Evolutionary conservation across 23 red algal species (phyloP).

Genomic region (Gracilariopsis chorda): DNA sequence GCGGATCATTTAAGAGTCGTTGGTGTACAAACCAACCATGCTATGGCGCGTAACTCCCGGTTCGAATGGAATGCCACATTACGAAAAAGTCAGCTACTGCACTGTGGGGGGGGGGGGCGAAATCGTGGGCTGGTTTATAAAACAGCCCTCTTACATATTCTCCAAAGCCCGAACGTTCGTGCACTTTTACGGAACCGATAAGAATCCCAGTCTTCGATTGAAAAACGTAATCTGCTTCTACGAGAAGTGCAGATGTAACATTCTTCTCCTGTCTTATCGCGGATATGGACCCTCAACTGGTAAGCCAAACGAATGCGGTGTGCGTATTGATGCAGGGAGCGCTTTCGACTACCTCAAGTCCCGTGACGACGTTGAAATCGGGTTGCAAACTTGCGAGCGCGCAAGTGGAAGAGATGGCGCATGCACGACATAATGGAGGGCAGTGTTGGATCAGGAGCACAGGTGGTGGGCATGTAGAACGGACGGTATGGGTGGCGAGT

Average conservation of each 20-base stretch:
- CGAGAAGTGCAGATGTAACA: conserved; percentile 67
- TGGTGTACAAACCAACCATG: conserved; percentile 90
- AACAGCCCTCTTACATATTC: conserved; percentile 53
- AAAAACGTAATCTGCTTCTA: conserved; percentile 76
- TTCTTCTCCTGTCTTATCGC: conserved; percentile 87
- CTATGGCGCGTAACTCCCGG: conserved; percentile 70
- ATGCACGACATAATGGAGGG: no score
- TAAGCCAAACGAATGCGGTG: conserved; percentile 80
- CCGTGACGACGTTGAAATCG: conserved; percentile 65
- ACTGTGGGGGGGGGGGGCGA: conserved; percentile 80
- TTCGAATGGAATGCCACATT: conserved; percentile 74
- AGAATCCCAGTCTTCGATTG: conserved; percentile 89
- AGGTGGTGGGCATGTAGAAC: no score
- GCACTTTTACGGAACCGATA: conserved; percentile 97
- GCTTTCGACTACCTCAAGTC: conserved; percentile 79
- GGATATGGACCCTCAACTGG: conserved; percentile 84
- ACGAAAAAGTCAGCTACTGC: conserved; percentile 84
- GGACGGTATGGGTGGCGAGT: no score
- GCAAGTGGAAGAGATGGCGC: no score
- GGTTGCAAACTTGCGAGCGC: no score
- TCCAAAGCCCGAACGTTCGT: conserved; percentile 73
- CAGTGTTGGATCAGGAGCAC: no score
- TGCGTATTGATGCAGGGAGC: conserved; percentile 83
- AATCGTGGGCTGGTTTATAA: conserved; percentile 97
- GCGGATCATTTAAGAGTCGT: conserved; percentile 77